phyloP scores from a whole-genome alignment of 75 land plant genomes.

The Pinus albicaulis region DNA sequence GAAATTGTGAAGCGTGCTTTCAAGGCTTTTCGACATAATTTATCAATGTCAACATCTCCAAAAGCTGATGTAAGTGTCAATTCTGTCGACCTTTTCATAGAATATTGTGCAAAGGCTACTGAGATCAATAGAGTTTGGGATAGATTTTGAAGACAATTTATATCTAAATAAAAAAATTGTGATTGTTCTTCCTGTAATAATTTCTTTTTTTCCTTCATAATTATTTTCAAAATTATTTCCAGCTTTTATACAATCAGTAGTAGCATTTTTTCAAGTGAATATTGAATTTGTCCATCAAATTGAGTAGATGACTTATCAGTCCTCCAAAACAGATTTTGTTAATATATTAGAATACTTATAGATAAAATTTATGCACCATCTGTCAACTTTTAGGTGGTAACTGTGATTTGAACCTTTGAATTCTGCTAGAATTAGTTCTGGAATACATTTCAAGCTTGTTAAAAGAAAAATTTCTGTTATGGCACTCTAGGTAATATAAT shows the following conservation, averaged over 20 bases:
- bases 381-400: too few species aligned
- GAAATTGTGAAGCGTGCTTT: conserved; percentile 9
- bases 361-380: too few species aligned
- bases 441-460: neutral
- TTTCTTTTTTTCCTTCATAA: too few species aligned
- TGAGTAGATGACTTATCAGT: neutral
- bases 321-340: neutral
- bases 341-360: too few species aligned
- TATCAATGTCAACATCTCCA: neutral
- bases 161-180: too few species aligned
- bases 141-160: too few species aligned
- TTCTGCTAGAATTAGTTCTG: neutral
- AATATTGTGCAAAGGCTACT: too few species aligned
- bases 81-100: too few species aligned
- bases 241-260: neutral
- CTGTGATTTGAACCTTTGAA: neutral
- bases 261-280: neutral
- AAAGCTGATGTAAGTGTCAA: conserved; percentile 2
- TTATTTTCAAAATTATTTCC: neutral
- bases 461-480: neutral
- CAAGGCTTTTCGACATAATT: conserved; percentile 1
- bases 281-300: neutral
- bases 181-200: too few species aligned
- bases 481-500: too few species aligned
- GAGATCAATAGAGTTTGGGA: too few species aligned